Evolutionary conservation across 2,329 filamentous ascomycete genomes (phyloP).

Genomic region (Ophiocordyceps robertsii): DNA sequence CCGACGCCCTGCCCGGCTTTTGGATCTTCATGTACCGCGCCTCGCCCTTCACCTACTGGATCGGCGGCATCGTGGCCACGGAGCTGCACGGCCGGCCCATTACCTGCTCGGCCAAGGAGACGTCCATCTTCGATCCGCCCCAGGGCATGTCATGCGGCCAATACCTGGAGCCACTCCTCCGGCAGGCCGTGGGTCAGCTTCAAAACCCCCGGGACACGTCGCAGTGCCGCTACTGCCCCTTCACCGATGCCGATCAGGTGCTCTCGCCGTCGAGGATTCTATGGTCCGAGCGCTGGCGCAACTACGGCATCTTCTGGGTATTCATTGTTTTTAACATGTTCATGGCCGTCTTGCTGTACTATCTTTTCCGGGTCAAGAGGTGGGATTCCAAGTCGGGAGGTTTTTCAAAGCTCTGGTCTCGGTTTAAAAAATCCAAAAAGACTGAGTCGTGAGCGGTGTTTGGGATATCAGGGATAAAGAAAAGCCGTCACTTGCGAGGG

Average conservation of each 20-base stretch:
- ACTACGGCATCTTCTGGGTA: slow-evolving; percentile 57
- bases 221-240: slow-evolving; percentile 54
- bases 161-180: slow-evolving; percentile 48
- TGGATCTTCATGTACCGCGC: slow-evolving; percentile 66
- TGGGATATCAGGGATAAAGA: too few relatives aligned
- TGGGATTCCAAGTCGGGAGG: slow-evolving; percentile 8
- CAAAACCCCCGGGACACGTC: slow-evolving; percentile 42
- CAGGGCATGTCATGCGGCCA: slow-evolving; percentile 45
- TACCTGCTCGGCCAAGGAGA: slow-evolving; percentile 40
- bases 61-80: slow-evolving; percentile 53
- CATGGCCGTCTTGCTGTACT: slow-evolving; percentile 48
- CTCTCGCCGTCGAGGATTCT: slow-evolving; percentile 30
- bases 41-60: slow-evolving; percentile 55
- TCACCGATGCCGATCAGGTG: slow-evolving; percentile 48
- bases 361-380: slow-evolving; percentile 40
- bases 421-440: too few relatives aligned
- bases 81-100: slow-evolving; percentile 44
- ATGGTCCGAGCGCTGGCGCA: slow-evolving; percentile 48
- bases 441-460: too few relatives aligned
- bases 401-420: too few relatives aligned
- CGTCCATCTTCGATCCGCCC: slow-evolving; percentile 51
- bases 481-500: too few relatives aligned
- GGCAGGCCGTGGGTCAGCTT: slow-evolving; percentile 39
- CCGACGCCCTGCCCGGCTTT: slow-evolving; percentile 49
- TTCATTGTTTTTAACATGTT: slow-evolving; percentile 52